Conservation (phyloP, 1,284 basidiomycete species). For the Dichomitus squalens region DNA sequence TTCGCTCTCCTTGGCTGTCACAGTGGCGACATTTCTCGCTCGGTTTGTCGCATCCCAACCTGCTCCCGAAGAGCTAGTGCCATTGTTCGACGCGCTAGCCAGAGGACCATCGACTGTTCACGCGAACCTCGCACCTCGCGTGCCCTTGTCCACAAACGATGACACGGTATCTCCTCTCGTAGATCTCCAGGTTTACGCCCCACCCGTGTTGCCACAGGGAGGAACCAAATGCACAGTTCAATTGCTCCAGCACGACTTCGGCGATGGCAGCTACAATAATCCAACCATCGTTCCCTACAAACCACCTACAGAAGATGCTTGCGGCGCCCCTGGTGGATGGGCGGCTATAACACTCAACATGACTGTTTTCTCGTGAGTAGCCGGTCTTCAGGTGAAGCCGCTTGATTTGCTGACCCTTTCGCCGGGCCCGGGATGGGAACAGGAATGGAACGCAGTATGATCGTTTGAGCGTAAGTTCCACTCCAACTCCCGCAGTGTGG, state of each 20-base stretch:
- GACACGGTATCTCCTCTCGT: constrained; percentile 38
- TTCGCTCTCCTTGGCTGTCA: not conserved
- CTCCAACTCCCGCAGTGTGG: not conserved
- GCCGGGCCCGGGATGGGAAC: no score
- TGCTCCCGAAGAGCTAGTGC: constrained; percentile 5
- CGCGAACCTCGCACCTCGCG: constrained; percentile 32
- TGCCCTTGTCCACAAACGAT: constrained; percentile 39
- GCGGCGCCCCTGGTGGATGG: constrained; percentile 66
- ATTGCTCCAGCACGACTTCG: constrained; percentile 39
- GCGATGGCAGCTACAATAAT: constrained; percentile 21
- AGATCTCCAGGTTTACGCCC: constrained; percentile 45
- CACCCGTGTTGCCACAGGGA: constrained; percentile 38
- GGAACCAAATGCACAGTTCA: constrained; percentile 38
- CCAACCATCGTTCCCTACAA: constrained; percentile 33
- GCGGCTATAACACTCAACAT: constrained; percentile 68
- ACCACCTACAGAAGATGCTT: constrained; percentile 57
- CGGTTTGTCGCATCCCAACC: constrained; percentile 1
- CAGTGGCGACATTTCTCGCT: not conserved
- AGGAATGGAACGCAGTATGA: constrained; percentile 60
- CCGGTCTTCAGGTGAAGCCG: not conserved
- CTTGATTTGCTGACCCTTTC: not conserved
- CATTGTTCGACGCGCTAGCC: constrained; percentile 18
- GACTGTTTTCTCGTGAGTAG: constrained; percentile 45
- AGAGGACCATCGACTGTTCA: constrained; percentile 6
- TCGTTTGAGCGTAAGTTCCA: constrained; percentile 57